Evolutionary conservation across 2,329 filamentous ascomycete genomes (phyloP).

Genomic region (Cladophialophora chaetospira): DNA sequence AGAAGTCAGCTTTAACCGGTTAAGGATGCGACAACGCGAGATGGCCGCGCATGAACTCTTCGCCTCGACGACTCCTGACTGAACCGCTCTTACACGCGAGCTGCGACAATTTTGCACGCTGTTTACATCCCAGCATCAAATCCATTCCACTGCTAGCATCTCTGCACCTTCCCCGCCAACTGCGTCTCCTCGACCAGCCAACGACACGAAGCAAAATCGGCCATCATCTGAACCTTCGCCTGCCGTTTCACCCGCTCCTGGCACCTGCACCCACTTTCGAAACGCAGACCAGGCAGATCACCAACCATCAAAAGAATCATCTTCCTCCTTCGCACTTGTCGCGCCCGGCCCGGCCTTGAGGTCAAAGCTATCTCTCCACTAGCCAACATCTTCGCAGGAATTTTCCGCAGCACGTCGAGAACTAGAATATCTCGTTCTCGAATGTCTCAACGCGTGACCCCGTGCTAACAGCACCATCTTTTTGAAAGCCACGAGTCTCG

Average conservation of each 20-base stretch:
- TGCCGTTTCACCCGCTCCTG: not conserved
- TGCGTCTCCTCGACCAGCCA: not conserved
- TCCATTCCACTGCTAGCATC: not conserved
- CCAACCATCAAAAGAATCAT: not conserved
- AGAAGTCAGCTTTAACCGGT: constrained; percentile 1
- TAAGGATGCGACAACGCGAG: constrained; percentile 13
- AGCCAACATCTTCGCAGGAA: not conserved
- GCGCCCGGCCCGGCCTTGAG: not conserved
- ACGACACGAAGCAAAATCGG: not conserved
- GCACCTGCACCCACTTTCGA: not conserved
- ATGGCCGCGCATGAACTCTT: constrained; percentile 12
- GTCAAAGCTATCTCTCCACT: not conserved
- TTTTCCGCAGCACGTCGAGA: not conserved
- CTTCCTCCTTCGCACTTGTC: not conserved
- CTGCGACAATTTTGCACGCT: not conserved
- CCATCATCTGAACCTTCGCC: not conserved
- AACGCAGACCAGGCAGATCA: not conserved
- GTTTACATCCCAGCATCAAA: not conserved
- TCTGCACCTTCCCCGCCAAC: not conserved
- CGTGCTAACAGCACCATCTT: constrained; percentile 19
- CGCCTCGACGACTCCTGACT: constrained; percentile 15
- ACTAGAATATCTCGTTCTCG: not conserved
- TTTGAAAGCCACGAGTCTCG: constrained; percentile 1
- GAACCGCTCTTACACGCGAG: constrained; percentile 1
- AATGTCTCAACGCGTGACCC: constrained; percentile 4